phyloP scores from a whole-genome alignment of 2,329 filamentous ascomycete species.

The Penicillium sp. region DNA sequence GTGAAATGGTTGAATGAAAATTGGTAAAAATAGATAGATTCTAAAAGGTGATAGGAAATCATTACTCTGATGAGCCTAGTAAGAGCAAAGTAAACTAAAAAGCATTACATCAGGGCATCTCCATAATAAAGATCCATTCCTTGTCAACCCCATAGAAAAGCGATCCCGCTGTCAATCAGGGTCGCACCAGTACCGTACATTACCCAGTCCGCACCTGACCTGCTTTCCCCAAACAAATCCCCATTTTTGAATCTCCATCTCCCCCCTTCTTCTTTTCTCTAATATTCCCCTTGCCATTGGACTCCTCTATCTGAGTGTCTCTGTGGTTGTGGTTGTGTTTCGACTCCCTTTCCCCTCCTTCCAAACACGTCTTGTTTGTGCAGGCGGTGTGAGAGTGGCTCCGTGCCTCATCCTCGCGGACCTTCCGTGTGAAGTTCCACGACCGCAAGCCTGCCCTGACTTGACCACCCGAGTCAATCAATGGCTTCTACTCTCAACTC shows the following conservation, averaged over 20 bases:
- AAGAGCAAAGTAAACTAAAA: not conserved
- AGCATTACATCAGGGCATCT: not conserved
- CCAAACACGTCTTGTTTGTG: constrained; percentile 26
- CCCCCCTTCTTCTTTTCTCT: constrained; percentile 9
- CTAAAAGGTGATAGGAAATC: not conserved
- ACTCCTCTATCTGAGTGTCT: not conserved
- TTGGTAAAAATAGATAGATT: no score
- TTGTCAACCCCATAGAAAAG: not conserved
- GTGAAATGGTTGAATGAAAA: no score
- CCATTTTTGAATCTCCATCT: constrained; percentile 7
- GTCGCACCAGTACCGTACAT: constrained; percentile 19
- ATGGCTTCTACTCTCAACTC: constrained; percentile 46
- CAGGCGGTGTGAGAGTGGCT: constrained; percentile 41
- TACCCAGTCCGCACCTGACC: constrained; percentile 17
- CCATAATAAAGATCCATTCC: not conserved
- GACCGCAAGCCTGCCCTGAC: constrained; percentile 33
- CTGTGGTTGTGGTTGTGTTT: constrained; percentile 3
- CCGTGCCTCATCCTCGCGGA: constrained; percentile 32
- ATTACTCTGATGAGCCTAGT: not conserved
- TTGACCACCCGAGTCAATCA: constrained; percentile 31
- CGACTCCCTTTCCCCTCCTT: constrained; percentile 9
- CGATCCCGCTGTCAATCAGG: constrained; percentile 6
- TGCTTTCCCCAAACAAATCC: constrained; percentile 10
- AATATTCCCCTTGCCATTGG: constrained; percentile 8
- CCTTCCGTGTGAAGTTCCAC: constrained; percentile 38